Evolutionary conservation across 345 rosid species (phyloP).

Genomic region (Lepidium aucheri): DNA sequence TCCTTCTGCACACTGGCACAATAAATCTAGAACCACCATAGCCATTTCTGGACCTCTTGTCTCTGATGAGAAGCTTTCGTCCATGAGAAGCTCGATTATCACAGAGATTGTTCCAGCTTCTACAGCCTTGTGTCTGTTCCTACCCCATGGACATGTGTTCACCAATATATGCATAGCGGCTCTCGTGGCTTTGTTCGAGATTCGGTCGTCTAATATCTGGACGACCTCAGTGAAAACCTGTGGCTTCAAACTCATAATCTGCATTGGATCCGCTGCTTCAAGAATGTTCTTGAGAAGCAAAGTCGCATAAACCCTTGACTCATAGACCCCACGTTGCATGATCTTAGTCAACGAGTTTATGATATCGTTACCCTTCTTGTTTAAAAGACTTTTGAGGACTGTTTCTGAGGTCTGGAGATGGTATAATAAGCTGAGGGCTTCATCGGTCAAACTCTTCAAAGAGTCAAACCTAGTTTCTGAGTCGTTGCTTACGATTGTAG

Average conservation of each 20-base stretch:
- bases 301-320: slow-evolving; percentile 36
- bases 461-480: slow-evolving; percentile 18
- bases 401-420: slow-evolving; percentile 56
- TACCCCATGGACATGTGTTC: slow-evolving; percentile 49
- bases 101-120: slow-evolving; percentile 47
- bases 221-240: slow-evolving; percentile 43
- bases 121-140: slow-evolving; percentile 61
- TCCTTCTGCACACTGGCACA: slow-evolving; percentile 75
- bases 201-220: slow-evolving; percentile 40
- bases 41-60: slow-evolving; percentile 42
- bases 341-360: slow-evolving; percentile 39
- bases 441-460: slow-evolving; percentile 27
- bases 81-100: slow-evolving; percentile 63
- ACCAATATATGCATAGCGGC: slow-evolving; percentile 46
- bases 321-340: slow-evolving; percentile 39
- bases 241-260: slow-evolving; percentile 29
- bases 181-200: slow-evolving; percentile 56
- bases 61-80: slow-evolving; percentile 34
- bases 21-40: slow-evolving; percentile 40
- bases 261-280: slow-evolving; percentile 54
- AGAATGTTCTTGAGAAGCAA: slow-evolving; percentile 33
- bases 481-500: slow-evolving; percentile 24
- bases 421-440: slow-evolving; percentile 55
- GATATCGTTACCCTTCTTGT: slow-evolving; percentile 38
- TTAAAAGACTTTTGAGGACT: slow-evolving; percentile 44